A percentile compares a stretch with the other conserved stretches of the same genome.
phyloP scores from a whole-genome alignment of 2,329 filamentous ascomycete species.

The Escovopsis sp. region DNA sequence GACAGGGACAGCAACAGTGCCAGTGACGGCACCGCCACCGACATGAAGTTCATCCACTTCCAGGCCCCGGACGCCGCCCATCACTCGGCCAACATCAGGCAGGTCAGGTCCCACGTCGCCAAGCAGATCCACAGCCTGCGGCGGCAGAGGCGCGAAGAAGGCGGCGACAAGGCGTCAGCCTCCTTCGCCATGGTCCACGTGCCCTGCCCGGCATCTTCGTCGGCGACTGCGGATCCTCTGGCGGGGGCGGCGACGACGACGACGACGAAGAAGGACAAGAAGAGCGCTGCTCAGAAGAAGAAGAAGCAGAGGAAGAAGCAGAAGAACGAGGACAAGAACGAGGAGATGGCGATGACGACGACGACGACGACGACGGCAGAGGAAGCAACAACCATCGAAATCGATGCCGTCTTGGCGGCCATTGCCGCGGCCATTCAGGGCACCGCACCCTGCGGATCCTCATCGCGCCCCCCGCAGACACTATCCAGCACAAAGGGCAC shows the following conservation, averaged over 20 bases:
- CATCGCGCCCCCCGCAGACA: no score
- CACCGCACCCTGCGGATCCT: no score
- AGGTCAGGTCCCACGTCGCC: constrained; percentile 5
- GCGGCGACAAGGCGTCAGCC: no score
- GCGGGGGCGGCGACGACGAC: no score
- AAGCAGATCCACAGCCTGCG: constrained; percentile 3
- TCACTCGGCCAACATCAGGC: constrained; percentile 3
- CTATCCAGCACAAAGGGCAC: no score
- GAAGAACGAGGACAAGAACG: no score
- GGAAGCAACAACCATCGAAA: neutral
- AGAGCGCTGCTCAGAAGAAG: neutral
- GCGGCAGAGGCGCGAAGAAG: constrained; percentile 2
- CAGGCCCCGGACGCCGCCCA: constrained; percentile 1
- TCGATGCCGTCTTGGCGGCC: neutral
- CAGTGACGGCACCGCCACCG: neutral
- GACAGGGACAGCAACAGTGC: neutral
- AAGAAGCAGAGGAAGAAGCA: no score
- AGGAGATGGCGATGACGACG: neutral
- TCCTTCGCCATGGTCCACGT: no score
- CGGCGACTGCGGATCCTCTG: no score
- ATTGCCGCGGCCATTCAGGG: neutral
- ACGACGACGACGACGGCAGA: neutral
- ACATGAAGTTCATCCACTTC: constrained; percentile 4
- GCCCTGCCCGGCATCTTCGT: no score
- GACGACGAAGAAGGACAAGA: no score